Base-by-base conservation (phyloP, 306 rosid species). In the Morella rubra region DNA sequence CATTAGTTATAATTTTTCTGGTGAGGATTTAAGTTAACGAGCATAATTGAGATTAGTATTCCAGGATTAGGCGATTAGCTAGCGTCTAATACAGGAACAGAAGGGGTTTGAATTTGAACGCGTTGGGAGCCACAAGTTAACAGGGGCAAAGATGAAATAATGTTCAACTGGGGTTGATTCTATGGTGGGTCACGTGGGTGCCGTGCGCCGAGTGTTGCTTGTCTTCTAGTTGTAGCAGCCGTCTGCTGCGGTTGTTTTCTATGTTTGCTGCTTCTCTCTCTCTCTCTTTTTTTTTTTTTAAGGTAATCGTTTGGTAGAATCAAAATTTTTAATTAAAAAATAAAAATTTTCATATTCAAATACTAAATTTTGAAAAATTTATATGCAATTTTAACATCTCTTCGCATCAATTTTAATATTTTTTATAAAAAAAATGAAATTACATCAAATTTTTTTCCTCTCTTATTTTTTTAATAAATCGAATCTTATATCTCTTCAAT, bases 1-100 rank as follows among this genome's bases (percentile, higher is more conserved):
- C 27, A 47, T 42, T 73, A 53, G 5, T 55, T 53, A n/a, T 11
- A 50, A 15, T 40, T n/a, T n/a, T 47, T 15, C 6, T 22, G 5
- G n/a, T 5, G 37, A 65, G 42, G 40, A 32, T 49, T 52, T 20
- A 37, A 68, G 75, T 79, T 66, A 82, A 52, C 14, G 58, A 71
- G 51, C 42, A 49, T 83, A 75, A 83, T 75, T 60, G 62, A 75
- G 54, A 72, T 74, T 71, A 71, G 65, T 62, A 22, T 40, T 68
- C 47, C 19, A 32, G 40, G 65, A 72, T 59, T 50, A 9, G 73
- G 16, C 37, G 61, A 71, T 56, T 51, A 14, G 74, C 32, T 45
- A 24, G 77, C 74, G 73, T 78, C 79, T 18, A 44, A 77, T 70
- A 44, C 64, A 70, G 70, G 40, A 11, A 14, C 19, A 81, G 18